phyloP scores from a whole-genome alignment of 352 stramenopile genomes.

The Phytophthora agathidicida region DNA sequence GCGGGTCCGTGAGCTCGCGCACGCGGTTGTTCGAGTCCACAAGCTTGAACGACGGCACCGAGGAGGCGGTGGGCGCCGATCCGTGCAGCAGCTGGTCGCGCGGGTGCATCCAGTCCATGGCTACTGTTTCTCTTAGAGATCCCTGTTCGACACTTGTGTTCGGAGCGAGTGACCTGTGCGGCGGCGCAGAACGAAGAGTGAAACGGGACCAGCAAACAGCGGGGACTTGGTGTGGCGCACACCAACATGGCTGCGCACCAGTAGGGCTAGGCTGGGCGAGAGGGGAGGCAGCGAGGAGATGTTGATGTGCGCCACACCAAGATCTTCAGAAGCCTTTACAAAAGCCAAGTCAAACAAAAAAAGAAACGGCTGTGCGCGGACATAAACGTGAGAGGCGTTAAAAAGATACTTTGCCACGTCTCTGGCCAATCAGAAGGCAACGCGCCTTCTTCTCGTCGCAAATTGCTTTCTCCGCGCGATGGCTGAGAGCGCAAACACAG shows the following conservation, averaged over 20 bases:
- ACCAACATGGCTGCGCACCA: slow-evolving; percentile 19
- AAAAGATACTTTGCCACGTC: slow-evolving; percentile 31
- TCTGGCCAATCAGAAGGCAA: slow-evolving; percentile 24
- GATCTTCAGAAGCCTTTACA: slow-evolving; percentile 17
- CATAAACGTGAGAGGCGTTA: slow-evolving; percentile 16
- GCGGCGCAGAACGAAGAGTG: slow-evolving; percentile 39
- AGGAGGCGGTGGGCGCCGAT: slow-evolving; percentile 24
- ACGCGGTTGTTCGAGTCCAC: slow-evolving; percentile 79
- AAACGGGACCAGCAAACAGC: slow-evolving; percentile 16
- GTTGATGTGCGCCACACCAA: too few relatives aligned
- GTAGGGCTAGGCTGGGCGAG: slow-evolving; percentile 22
- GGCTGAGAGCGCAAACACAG: slow-evolving; percentile 11
- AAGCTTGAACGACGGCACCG: slow-evolving; percentile 71
- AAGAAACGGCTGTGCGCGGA: slow-evolving; percentile 17
- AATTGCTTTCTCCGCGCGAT: slow-evolving; percentile 3
- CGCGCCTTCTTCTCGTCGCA: slow-evolving; percentile 10
- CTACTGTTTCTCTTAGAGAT: not conserved
- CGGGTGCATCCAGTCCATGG: slow-evolving; percentile 69
- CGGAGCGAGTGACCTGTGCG: slow-evolving; percentile 10
- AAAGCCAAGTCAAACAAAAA: slow-evolving; percentile 20
- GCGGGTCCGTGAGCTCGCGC: slow-evolving; percentile 62
- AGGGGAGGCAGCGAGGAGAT: slow-evolving; percentile 31
- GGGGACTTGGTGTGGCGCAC: slow-evolving; percentile 21
- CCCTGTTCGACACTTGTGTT: slow-evolving; percentile 10
- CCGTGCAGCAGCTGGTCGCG: slow-evolving; percentile 45